Evolutionary conservation across 352 stramenopile genomes (phyloP).

Genomic region (Phytopythium litorale): DNA sequence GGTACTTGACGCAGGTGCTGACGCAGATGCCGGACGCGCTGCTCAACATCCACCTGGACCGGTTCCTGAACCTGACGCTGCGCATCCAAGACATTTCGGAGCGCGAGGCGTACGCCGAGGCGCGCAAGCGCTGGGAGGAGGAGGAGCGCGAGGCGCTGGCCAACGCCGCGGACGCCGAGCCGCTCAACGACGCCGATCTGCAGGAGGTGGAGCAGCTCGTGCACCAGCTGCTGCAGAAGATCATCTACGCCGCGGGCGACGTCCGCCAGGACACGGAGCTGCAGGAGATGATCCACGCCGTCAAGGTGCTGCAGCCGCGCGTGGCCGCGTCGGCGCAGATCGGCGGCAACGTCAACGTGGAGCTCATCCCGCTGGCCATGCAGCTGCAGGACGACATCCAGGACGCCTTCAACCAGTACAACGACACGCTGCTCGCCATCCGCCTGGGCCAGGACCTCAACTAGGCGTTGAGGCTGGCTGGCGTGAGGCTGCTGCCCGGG

Average conservation of each 20-base stretch:
- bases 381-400: conserved; percentile 90
- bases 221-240: conserved; percentile 85
- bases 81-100: conserved; percentile 86
- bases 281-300: conserved; percentile 89
- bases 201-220: conserved; percentile 88
- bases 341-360: conserved; percentile 83
- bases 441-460: conserved; percentile 82
- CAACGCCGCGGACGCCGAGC: conserved; percentile 80
- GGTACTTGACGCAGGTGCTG: conserved; percentile 89
- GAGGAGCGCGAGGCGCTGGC: conserved; percentile 85
- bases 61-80: conserved; percentile 86
- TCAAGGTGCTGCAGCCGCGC: conserved; percentile 83
- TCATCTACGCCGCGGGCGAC: conserved; percentile 84
- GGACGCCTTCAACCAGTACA: conserved; percentile 90
- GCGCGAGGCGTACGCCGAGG: conserved; percentile 84
- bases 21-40: conserved; percentile 89
- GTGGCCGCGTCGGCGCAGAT: conserved; percentile 84
- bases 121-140: conserved; percentile 84
- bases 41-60: conserved; percentile 87
- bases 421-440: conserved; percentile 84
- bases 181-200: conserved; percentile 83
- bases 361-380: conserved; percentile 86
- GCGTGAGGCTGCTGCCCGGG: neutral
- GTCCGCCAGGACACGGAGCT: conserved; percentile 86
- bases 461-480: conserved; percentile 16